These are phyloP conservation scores for Theobroma grandiflorum DNA, from an alignment of 441 rosid species.

Conservation along the genomic window DNA sequence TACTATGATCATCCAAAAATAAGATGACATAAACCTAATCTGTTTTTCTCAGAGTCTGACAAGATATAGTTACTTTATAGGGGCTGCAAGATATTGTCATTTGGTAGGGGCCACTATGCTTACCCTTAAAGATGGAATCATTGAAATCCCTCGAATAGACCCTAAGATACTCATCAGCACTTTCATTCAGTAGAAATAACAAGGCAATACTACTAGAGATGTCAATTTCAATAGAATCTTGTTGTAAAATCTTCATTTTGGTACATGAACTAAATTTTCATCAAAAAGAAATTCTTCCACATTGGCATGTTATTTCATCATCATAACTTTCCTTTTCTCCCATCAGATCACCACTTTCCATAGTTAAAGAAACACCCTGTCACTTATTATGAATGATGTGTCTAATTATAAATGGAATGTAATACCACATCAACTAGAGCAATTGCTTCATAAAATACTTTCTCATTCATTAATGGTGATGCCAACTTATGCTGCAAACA, in stretches of 20 bases:
- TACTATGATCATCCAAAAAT: not conserved
- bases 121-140: not conserved
- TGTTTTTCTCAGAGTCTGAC: not conserved
- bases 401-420: not conserved
- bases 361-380: not conserved
- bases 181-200: not conserved
- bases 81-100: not conserved
- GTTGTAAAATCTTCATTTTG: not conserved
- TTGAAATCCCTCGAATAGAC: not conserved
- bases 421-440: not conserved
- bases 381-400: not conserved
- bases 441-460: slow-evolving; percentile 8
- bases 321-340: not conserved
- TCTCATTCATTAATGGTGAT: not conserved
- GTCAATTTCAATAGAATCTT: not conserved
- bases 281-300: slow-evolving; percentile 1
- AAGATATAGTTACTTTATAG: not conserved
- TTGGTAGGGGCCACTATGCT: not conserved
- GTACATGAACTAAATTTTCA: not conserved
- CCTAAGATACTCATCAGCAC: not conserved
- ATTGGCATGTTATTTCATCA: not conserved
- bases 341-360: slow-evolving; percentile 5
- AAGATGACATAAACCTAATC: not conserved
- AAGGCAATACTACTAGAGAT: not conserved
- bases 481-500: not conserved